Conservation (phyloP, 176 grass and related monocot genomes). For the Juncus inflexus region DNA sequence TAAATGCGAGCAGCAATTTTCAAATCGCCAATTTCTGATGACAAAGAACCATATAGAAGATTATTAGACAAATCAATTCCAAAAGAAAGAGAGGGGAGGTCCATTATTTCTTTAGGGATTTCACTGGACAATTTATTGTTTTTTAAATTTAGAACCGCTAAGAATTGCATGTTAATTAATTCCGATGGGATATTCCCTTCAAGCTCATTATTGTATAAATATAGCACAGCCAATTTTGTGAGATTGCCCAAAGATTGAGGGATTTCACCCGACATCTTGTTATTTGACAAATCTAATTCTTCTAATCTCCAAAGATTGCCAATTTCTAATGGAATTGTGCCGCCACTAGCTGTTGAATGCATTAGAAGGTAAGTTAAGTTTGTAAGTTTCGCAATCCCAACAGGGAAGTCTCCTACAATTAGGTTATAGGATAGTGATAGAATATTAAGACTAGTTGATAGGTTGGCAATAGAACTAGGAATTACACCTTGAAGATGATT, state of each 20-base stretch:
- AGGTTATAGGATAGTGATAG: conserved; percentile 14
- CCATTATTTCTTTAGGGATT: conserved; percentile 5
- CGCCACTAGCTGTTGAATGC: not conserved
- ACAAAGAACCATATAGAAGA: conserved; percentile 2
- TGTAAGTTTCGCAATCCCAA: conserved; percentile 32
- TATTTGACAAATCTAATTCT: conserved; percentile 4
- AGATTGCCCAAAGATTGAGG: conserved; percentile 38
- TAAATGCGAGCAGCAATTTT: not conserved
- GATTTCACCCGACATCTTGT: conserved; percentile 27
- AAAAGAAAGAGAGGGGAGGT: not conserved
- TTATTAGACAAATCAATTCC: conserved; percentile 1
- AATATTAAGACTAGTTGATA: conserved; percentile 10
- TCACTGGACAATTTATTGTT: conserved; percentile 30
- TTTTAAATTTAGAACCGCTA: conserved; percentile 29
- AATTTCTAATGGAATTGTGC: conserved; percentile 23
- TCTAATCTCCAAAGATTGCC: conserved; percentile 19
- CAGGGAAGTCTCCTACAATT: conserved; percentile 23
- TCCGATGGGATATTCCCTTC: conserved; percentile 30
- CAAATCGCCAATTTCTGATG: not conserved
- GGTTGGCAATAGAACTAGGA: conserved; percentile 29
- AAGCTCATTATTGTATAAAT: conserved; percentile 28
- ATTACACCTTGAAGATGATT: conserved; percentile 36
- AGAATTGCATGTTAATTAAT: conserved; percentile 25
- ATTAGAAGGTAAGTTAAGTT: conserved; percentile 23
- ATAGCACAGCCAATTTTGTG: conserved; percentile 21